A percentile compares a stretch with the other conserved stretches of the same genome.
phyloP scores from a whole-genome alignment of 768 basidiomycete species.

The Pluteus cervinus region DNA sequence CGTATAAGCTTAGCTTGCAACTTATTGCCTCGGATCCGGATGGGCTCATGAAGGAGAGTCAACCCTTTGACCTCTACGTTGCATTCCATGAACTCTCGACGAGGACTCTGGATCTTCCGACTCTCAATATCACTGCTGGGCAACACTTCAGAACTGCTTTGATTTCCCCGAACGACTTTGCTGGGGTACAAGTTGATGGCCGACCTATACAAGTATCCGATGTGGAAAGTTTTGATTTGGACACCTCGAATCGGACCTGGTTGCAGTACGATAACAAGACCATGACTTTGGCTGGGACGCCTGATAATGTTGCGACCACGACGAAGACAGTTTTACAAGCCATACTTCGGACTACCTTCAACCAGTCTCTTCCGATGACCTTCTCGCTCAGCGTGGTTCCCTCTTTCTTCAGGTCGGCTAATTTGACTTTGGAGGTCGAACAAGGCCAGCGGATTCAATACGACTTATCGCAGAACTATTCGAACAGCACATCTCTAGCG shows the following conservation, averaged over 20 bases:
- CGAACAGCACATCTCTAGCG: slow-evolving; percentile 33
- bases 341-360: slow-evolving; percentile 54
- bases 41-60: slow-evolving; percentile 57
- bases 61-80: slow-evolving; percentile 63
- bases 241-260: slow-evolving; percentile 53
- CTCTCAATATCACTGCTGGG: slow-evolving; percentile 65
- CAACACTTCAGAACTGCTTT: slow-evolving; percentile 47
- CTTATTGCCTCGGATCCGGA: slow-evolving; percentile 68
- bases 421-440: slow-evolving; percentile 49
- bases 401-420: slow-evolving; percentile 61
- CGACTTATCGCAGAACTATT: slow-evolving; percentile 49
- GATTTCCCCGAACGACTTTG: slow-evolving; percentile 50
- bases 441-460: slow-evolving; percentile 49
- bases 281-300: slow-evolving; percentile 57
- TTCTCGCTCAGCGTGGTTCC: slow-evolving; percentile 62
- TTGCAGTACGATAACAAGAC: slow-evolving; percentile 51
- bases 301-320: slow-evolving; percentile 39
- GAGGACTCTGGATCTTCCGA: slow-evolving; percentile 39
- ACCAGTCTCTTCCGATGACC: slow-evolving; percentile 60
- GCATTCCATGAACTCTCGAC: slow-evolving; percentile 64
- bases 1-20: slow-evolving; percentile 40
- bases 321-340: slow-evolving; percentile 44
- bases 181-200: slow-evolving; percentile 60
- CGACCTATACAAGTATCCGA: slow-evolving; percentile 50
- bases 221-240: slow-evolving; percentile 50